Evolutionary conservation across 2,329 filamentous ascomycete species (phyloP), one percentile per base, ranked within the genome.

Genomic region (Epichloe sylvatica): DNA sequence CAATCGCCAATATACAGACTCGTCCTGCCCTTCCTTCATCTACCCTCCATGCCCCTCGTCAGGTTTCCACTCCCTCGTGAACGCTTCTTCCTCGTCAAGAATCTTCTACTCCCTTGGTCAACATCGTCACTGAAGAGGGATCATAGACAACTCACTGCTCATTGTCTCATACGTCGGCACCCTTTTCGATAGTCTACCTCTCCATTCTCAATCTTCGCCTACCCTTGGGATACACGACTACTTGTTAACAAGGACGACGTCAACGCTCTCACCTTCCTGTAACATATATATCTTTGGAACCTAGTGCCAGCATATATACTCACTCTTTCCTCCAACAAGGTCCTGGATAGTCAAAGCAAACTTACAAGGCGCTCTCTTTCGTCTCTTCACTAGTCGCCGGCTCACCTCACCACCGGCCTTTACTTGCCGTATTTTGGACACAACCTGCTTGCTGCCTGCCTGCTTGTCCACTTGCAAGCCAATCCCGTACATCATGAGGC

Each of bases 21-120:
- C 42, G 43, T 42, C 50, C n/a, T 47, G 43, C 41, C 57, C 58
- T 60, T 61, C 62, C 62, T 66, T 66, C 62, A 62, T 64, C 57
- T 66, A 63, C 62, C 62, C 62, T 58, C 54, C 56, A 60, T 62
- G 54, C 62, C 63, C 62, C 61, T 62, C 58, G 46, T 51, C 55
- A 46, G 45, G 21, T 38, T 44, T 25, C 40, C 39, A 38, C 52
- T 52, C 57, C 54, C 53, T 53, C 51, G 53, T 46, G 48, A 56
- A 49, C 56, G 50, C 54, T 53, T 53, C 50, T 53, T 47, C 53
- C 55, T 56, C 55, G 52, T 56, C 58, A 49, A 57, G 55, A 56
- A 53, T 57, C 57, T 56, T 50, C 41, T 51, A 47, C 55, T 54
- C 62, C 62, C 61, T 64, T 64, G 62, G 54, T 54, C 49, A 58